Evolutionary conservation across 768 basidiomycete genomes (phyloP), one percentile per base, ranked within the genome.

Genomic region (Daedaleopsis sinensis): DNA sequence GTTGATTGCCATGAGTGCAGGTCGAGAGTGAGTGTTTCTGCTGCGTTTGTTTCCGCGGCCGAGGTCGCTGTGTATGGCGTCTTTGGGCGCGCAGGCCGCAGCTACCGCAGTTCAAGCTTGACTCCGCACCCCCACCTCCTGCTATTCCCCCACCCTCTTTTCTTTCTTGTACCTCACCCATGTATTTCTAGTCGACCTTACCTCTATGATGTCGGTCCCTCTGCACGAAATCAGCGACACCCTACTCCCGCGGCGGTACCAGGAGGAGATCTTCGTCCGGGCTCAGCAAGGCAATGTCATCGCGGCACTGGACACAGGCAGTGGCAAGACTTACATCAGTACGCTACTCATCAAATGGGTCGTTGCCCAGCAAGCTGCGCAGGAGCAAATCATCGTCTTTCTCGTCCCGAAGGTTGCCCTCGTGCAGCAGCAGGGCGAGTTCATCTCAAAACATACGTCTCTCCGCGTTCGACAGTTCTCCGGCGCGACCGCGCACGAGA

Each of bases 381-480:
- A 74, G 44, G 81, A 80, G 55, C 91, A 90, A 72, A 81, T 84
- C 50, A 80, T 88, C 64, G 81, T 94, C 11, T 95, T 95, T 69
- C 80, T 96, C 37, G 93, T 93, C 2, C 94, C 94, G 0, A 89
- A 89, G 65, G 92, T 94, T 4, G 82, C 91, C 2, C 82, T 96
- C 16, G 94, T 95, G 21, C 84, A 90, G 64, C 94, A 96, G 70
- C 92, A 94, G 70, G 84, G 81, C 21, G 77, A 82, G 23, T 91
- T 88, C 65, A 82, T 94, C 57, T 69, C 79, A 13, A 77, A 82
- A 62, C 80, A 91, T 63, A 89, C 89, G 1, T 79, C 87, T 0
- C 70, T 94, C 46, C 84, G 83, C 42, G 87, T 94, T 21, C 75
- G 80, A 32, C 87, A 87, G 67, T 81, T 92, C 27, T 83, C 86